Evolutionary conservation across 768 basidiomycete species (phyloP).

Genomic region (Rhodotorula sphaerocarpa): DNA sequence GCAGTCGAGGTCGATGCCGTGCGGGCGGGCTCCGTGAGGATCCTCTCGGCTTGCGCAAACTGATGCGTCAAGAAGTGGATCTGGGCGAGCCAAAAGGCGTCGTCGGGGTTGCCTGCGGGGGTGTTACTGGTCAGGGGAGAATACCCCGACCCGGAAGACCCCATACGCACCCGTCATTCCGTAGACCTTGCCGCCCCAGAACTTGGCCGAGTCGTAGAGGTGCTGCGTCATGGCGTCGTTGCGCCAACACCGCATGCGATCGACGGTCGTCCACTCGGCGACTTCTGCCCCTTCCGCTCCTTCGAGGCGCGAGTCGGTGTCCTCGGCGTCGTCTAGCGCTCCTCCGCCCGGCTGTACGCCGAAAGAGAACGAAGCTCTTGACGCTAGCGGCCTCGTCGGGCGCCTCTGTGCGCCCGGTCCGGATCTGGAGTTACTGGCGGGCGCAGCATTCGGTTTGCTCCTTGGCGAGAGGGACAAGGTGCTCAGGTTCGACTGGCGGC

Average conservation of each 20-base stretch:
- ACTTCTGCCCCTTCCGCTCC: conserved; percentile 30
- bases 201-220: conserved; percentile 89
- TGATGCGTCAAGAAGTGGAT: conserved; percentile 93
- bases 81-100: conserved; percentile 98
- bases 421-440: too few species aligned
- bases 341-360: not conserved
- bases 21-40: conserved; percentile 66
- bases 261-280: conserved; percentile 71
- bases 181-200: conserved; percentile 97
- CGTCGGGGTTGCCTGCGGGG: conserved; percentile 78
- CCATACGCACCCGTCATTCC: conserved; percentile 72
- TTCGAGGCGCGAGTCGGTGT: not conserved
- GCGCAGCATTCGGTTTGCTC: too few species aligned
- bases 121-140: not conserved
- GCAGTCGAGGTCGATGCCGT: conserved; percentile 9
- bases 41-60: conserved; percentile 83
- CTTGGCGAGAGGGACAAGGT: conserved; percentile 34
- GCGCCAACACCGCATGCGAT: conserved; percentile 91
- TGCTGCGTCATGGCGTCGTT: conserved; percentile 99
- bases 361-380: not conserved
- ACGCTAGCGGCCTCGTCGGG: not conserved
- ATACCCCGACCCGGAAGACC: not conserved
- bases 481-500: conserved; percentile 19
- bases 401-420: too few species aligned
- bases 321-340: not conserved